These are phyloP conservation scores for Gossypioides kirkii DNA, from an alignment of 345 rosid species.

Conservation along the genomic window DNA sequence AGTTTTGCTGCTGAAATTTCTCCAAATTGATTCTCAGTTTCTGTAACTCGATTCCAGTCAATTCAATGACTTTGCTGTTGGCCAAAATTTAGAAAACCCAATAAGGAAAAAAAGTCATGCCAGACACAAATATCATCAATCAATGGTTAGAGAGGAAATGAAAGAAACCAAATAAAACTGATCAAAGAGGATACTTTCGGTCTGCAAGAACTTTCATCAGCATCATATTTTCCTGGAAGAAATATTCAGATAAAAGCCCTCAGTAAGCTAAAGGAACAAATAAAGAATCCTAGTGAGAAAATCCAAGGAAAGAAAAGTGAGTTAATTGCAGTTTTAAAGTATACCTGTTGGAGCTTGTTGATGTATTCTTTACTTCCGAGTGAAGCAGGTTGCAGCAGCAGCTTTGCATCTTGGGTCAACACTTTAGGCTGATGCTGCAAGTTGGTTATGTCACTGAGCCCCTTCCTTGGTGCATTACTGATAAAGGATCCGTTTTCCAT, in stretches of 20 bases:
- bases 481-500: conserved; percentile 23
- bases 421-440: conserved; percentile 28
- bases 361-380: conserved; percentile 28
- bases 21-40: conserved; percentile 47
- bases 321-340: neutral
- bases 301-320: neutral
- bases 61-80: conserved; percentile 52
- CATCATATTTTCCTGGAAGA: conserved; percentile 49
- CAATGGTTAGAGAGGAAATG: neutral
- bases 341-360: conserved; percentile 48
- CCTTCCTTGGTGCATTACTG: conserved; percentile 37
- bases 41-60: conserved; percentile 46
- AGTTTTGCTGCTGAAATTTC: conserved; percentile 59
- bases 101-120: neutral
- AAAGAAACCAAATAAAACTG: neutral
- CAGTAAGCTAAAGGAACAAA: conserved; percentile 11
- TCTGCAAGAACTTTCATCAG: conserved; percentile 44
- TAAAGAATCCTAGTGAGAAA: neutral
- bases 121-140: conserved; percentile 11
- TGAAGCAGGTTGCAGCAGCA: conserved; percentile 21
- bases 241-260: conserved; percentile 15
- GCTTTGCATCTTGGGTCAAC: conserved; percentile 29
- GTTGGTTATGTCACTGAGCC: conserved; percentile 53
- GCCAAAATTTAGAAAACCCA: conserved; percentile 1
- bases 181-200: conserved; percentile 41